Evolutionary conservation across 345 rosid species (phyloP), one percentile per base, ranked within the genome.

Genomic region (Brassica juncea): DNA sequence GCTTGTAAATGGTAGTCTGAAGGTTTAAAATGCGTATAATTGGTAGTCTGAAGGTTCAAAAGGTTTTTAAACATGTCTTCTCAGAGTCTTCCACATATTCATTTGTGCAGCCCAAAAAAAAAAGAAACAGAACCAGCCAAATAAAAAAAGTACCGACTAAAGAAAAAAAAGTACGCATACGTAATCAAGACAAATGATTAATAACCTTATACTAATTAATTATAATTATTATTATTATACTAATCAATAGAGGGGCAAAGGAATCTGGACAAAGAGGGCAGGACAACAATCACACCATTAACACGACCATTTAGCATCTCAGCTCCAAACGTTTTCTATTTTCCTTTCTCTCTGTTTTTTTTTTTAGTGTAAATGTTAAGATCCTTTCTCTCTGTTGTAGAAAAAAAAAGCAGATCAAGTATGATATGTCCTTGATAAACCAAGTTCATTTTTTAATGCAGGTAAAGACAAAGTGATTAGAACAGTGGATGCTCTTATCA

Each of bases 401-500:
- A 73, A 73, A 73, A 73, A 64, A 66, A 27, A 73, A 37, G 60
- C 70, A 74, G 39, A 74, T 74, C 77, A 64, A 39, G 31, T 58
- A 73, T 8, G 78, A 67, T 79, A 67, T 73, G 69, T 73, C 58
- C 66, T 72, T 72, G 67, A 28, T 57, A 23, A 78, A 72, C 37
- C 25, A 65, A 80, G 39, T 19, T 31, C 60, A 1, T 25, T 72
- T 1, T 6, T 59, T 31, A 65, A 28, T 37, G 30, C 15, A 79
- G 75, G 58, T 68, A 47, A 10, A n/a, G 70, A 68, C 70, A 68
- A 68, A 60, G 54, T 65, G 72, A 63, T 71, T 49, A 67, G 32
- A 62, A 74, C 72, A 65, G 81, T 49, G 82, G 73, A 30, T 70
- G 76, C 73, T 86, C 77, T 81, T 47, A 70, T 77, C 70, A 70